Evolutionary conservation across 1,139 yeast genomes (phyloP).

Genomic region (Saccharomyces hybrid): DNA sequence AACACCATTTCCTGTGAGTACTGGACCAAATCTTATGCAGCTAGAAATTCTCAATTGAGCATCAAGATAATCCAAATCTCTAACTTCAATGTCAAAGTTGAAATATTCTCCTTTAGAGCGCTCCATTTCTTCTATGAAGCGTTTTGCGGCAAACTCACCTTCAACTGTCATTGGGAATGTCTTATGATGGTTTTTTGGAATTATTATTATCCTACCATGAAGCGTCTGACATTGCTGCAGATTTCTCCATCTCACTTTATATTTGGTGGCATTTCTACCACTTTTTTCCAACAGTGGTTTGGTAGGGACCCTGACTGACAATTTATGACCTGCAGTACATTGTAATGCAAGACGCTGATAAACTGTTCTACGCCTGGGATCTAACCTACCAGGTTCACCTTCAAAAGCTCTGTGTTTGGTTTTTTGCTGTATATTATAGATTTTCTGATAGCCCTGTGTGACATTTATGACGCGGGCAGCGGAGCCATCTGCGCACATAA

Average conservation of each 20-base stretch:
- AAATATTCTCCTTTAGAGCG: constrained; percentile 18
- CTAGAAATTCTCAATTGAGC: constrained; percentile 28
- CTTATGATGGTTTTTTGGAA: constrained; percentile 23
- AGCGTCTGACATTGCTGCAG: constrained; percentile 15
- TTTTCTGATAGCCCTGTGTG: constrained; percentile 37
- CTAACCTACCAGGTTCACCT: constrained; percentile 15
- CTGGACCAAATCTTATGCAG: constrained; percentile 33
- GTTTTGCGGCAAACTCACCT: constrained; percentile 15
- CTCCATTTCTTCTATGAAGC: constrained; percentile 12
- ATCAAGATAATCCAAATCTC: constrained; percentile 29
- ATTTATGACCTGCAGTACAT: constrained; percentile 34
- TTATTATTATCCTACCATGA: constrained; percentile 17
- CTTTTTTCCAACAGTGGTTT: constrained; percentile 19
- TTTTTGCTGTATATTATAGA: constrained; percentile 34
- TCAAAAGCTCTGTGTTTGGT: constrained; percentile 24
- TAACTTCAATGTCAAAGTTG: constrained; percentile 35
- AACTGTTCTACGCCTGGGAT: constrained; percentile 14
- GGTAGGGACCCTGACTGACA: constrained; percentile 30
- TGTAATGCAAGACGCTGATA: constrained; percentile 27
- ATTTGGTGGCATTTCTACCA: constrained; percentile 10
- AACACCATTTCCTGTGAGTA: constrained; percentile 30
- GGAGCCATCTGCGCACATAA: constrained; percentile 39
- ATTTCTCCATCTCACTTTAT: constrained; percentile 16
- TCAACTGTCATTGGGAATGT: constrained; percentile 20
- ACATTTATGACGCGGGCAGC: constrained; percentile 35